A percentile compares a stretch with the other conserved stretches of the same genome.
These are phyloP conservation scores for Kwoniella pini DNA, from an alignment of 768 basidiomycete genomes.

Conservation along the genomic window DNA sequence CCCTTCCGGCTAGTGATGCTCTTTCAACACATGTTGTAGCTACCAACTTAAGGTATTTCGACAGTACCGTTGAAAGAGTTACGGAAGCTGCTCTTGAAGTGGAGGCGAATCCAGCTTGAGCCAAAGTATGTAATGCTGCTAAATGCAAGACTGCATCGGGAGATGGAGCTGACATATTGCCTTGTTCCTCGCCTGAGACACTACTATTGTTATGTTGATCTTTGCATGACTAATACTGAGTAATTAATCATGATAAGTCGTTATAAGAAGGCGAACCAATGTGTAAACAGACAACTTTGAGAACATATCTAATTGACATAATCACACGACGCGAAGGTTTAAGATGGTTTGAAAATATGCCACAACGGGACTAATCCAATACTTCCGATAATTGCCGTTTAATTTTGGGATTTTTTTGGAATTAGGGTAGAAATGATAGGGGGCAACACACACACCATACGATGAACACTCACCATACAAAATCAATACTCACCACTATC, in stretches of 20 bases:
- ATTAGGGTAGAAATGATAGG: neutral
- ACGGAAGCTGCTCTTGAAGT: constrained; percentile 39
- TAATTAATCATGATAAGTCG: neutral
- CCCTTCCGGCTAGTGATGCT: constrained; percentile 36
- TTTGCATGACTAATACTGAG: neutral
- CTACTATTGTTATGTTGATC: too few relatives aligned
- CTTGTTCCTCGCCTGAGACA: neutral
- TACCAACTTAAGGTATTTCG: constrained; percentile 34
- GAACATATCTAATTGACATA: neutral
- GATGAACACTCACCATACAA: neutral
- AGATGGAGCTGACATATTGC: constrained; percentile 21
- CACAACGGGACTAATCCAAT: neutral
- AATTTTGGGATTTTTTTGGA: neutral
- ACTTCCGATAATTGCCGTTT: neutral
- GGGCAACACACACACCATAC: neutral
- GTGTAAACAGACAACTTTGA: neutral
- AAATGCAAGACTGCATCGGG: constrained; percentile 45
- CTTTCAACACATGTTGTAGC: constrained; percentile 33
- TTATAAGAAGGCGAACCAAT: neutral
- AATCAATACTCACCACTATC: neutral
- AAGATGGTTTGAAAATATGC: neutral
- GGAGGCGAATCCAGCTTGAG: constrained; percentile 43
- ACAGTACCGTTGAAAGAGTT: constrained; percentile 34
- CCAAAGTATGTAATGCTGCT: constrained; percentile 40
- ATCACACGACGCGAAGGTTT: constrained; percentile 8